Base-by-base conservation (phyloP, 139 green algal genomes). In the Zygnema circumcarinatum region DNA sequence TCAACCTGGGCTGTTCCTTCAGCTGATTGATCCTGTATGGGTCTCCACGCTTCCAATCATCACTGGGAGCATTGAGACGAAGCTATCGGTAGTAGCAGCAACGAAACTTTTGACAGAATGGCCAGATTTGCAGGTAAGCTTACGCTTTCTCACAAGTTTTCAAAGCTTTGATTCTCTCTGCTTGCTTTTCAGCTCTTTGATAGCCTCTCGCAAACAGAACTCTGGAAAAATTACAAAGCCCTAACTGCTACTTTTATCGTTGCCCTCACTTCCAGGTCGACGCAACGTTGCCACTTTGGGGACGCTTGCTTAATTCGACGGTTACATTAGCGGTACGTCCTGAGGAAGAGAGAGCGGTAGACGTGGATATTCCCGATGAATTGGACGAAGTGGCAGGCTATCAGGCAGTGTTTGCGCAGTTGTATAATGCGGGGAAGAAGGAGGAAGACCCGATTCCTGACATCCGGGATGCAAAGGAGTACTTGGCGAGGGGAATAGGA, bases 1-100 rank as follows among this genome's bases (percentile, higher is more conserved):
- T 83, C 96, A 99, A 93, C 87, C 87, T 2, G 95, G 95, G 32
- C 89, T 98, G 33, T 94, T 97, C 56, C 41, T 90, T 39, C 95
- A 96, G 90, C 83, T 98, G 29, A 53, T 98, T 86, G 87, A 96
- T 87, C 87, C 95, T 86, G 93, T 98, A 38, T 96, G 94, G 94
- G 81, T 95, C 38, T 93, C 93, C 47, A 93, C 87, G 38, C 80
- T 96, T 81, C 3, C 88, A 16, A 62, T 21, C 33, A 82, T 97
- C 2, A 89, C 89, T 7, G 93, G 94, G 0, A 72, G 91, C 0
- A 83, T 94, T 0, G 95, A 98, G 83, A 81, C 93, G 79, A 98
- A 98, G 93, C 90, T 98, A 32, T 88, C 93, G 32, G 88, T 90
- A 40, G 94, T 97, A 54, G 96, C 95, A 25, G 91, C 90, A 33